Evolutionary conservation across 2,329 filamentous ascomycete genomes (phyloP), one percentile per base, ranked within the genome.

Genomic region (Ophiocordyceps sinensis): DNA sequence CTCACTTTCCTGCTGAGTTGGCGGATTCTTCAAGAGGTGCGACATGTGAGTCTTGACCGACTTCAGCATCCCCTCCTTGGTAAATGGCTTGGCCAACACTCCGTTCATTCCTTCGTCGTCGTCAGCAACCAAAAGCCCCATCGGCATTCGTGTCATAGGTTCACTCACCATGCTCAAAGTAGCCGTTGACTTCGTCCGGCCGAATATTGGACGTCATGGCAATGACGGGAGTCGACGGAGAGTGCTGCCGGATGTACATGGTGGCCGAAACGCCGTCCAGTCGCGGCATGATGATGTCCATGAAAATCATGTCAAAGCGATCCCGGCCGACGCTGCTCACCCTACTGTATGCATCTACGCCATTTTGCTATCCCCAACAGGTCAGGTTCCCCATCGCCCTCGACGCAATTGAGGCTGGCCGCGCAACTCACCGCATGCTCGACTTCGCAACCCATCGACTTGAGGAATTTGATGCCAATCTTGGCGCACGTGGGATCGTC

Each of bases 191-290:
- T 57, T 98, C 91, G 53, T 95, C 89, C 45, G 86, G 88, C 48
- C 91, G 77, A 48, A 98, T 96, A 56, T 96, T 98, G 4, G 89
- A 95, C 3, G 91, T 98, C 91, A 98, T 96, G 37, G 91, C 91
- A 44, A 98, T 85, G 52, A 98, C 93, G 0, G 91, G 91, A 17
- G 84, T 79, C 6, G 79, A 76, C 31, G 78, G 76, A 47, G 87
- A 79, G 46, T 89, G 85, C 55, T 94, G 85, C 41, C 89, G 79
- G 49, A 98, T 95, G 46, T 94, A 78, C 54, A 91, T 85, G 43
- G 87, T 94, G 3, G 91, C 89, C 14, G 88, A 94, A 6, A 96
- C 87, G 50, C 91, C 91, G 53, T 96, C 91, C 41, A 96, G 70
- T 48, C 88, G 83, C 6, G 91, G 91, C 91, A 98, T 96, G 51